Evolutionary conservation across 2,329 filamentous ascomycete species (phyloP), one percentile per base, ranked within the genome.

Genomic region (Emericellopsis atlantica): DNA sequence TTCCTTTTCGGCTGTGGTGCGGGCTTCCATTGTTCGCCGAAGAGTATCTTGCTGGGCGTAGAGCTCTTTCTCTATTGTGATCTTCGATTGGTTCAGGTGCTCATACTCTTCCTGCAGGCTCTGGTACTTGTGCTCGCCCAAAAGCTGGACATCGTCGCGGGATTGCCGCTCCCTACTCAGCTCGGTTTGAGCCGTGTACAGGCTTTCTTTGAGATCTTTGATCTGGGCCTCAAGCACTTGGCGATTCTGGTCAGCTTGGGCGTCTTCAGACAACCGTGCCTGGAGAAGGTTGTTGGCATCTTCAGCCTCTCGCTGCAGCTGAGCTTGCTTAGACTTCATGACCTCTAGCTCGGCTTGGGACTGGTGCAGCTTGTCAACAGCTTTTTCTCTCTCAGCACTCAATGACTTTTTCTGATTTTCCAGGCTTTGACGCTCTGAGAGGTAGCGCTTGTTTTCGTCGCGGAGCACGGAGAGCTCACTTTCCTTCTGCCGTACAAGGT

Each of bases 1-100:
- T 53, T 94, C 87, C 48, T 82, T 78, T 56, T 98, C 90, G 1
- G 86, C 86, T 5, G 78, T 76, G 5, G 79, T 72, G 26, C 86
- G 78, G 37, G 85, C 82, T 58, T 95, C 88, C 49, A 83, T 86
- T 10, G 88, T 85, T 41, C 90, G 79, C 32, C 92, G 79, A 36
- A 95, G 74, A 10, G 85, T 84, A 55, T 98, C 90, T 58, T 95
- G 89, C 55, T 96, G 90, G 5, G 85, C 82, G 56, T 96, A 96
- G 58, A 98, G 81, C 60, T 96, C 90, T 59, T 95, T 96, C 60
- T 98, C 90, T 47, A 98, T 95, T 37, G 81, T 94, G 52, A 95
- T 95, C 61, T 98, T 98, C 23, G 87, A 81, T 47, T 95, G 88
- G 51, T 95, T 95, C 29, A 96, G 70, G 29, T 78, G 76, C 39